phyloP scores from a whole-genome alignment of 169 alveolate species.

The Neospora caninum region DNA sequence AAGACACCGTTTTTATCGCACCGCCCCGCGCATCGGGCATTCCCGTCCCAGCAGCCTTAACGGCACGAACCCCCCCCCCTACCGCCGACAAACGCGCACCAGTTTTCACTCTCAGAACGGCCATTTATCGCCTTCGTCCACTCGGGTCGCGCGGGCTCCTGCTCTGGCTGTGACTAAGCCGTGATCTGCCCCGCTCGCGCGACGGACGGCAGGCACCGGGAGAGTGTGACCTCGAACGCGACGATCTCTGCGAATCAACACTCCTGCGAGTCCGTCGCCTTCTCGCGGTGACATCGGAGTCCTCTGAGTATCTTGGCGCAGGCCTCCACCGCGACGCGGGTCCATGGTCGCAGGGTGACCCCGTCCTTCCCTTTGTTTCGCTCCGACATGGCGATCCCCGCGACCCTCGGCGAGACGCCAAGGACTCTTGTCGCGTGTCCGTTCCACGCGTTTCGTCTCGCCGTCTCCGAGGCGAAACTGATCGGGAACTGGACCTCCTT shows the following conservation, averaged over 20 bases:
- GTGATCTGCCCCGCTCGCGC: neutral
- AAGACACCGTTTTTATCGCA: too few species aligned
- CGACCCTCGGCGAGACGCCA: neutral
- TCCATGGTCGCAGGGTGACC: too few species aligned
- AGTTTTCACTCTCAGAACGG: too few species aligned
- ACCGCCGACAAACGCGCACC: too few species aligned
- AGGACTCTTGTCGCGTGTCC: neutral
- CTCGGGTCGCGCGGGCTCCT: neutral
- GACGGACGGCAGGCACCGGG: neutral
- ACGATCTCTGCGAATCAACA: neutral
- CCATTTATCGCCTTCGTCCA: neutral
- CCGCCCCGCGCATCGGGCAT: too few species aligned
- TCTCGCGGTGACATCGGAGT: neutral
- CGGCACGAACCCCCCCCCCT: too few species aligned
- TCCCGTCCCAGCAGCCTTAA: too few species aligned
- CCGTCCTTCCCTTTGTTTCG: neutral
- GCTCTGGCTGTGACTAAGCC: neutral
- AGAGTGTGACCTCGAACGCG: neutral
- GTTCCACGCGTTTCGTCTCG: neutral
- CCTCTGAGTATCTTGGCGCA: neutral
- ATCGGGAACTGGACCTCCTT: neutral
- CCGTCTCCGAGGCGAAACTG: neutral
- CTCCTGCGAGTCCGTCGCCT: neutral
- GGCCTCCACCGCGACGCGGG: too few species aligned
- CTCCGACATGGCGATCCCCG: neutral